phyloP scores from a whole-genome alignment of 2,329 filamentous ascomycete species.

The Ophiocordyceps polyrhachis-furcata region DNA sequence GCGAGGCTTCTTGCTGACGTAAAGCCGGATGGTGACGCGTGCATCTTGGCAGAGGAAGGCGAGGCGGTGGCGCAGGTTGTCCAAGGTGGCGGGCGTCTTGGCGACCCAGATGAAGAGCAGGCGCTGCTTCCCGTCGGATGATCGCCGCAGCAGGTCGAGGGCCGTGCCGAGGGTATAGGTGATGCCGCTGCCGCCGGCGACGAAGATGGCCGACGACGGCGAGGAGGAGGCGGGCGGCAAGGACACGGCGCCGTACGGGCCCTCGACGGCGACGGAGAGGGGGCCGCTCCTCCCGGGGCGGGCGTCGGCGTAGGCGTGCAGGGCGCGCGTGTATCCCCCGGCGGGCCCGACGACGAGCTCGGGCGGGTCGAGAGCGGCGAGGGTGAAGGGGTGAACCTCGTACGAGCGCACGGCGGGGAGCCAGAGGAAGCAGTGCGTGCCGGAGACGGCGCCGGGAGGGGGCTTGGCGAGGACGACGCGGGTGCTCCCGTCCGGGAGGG shows the following conservation, averaged over 20 bases:
- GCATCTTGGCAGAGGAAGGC: constrained; percentile 11
- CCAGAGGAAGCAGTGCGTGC: constrained; percentile 47
- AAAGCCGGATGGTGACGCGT: constrained; percentile 14
- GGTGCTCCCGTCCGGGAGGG: constrained; percentile 34
- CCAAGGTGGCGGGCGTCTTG: constrained; percentile 16
- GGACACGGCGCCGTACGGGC: constrained; percentile 38
- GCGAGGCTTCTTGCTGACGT: constrained; percentile 13
- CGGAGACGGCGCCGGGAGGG: constrained; percentile 26
- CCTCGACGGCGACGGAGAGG: constrained; percentile 34
- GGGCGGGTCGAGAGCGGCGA: constrained; percentile 29
- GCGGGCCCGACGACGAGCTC: constrained; percentile 41
- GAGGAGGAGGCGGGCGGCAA: constrained; percentile 25
- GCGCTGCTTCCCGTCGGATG: constrained; percentile 5
- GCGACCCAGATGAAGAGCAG: constrained; percentile 23
- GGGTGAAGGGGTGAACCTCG: constrained; percentile 47
- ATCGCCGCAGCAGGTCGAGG: constrained; percentile 11
- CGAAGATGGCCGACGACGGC: constrained; percentile 23
- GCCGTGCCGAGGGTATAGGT: constrained; percentile 30
- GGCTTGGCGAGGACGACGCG: constrained; percentile 33
- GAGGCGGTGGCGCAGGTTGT: constrained; percentile 20
- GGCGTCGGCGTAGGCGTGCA: constrained; percentile 30
- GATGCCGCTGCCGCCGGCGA: constrained; percentile 42
- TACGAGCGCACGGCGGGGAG: constrained; percentile 35
- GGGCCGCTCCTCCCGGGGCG: constrained; percentile 25
- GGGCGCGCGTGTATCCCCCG: constrained; percentile 37